These are phyloP conservation scores for Sarocladium strictum DNA, from an alignment of 2,329 filamentous ascomycete species.

Conservation along the genomic window DNA sequence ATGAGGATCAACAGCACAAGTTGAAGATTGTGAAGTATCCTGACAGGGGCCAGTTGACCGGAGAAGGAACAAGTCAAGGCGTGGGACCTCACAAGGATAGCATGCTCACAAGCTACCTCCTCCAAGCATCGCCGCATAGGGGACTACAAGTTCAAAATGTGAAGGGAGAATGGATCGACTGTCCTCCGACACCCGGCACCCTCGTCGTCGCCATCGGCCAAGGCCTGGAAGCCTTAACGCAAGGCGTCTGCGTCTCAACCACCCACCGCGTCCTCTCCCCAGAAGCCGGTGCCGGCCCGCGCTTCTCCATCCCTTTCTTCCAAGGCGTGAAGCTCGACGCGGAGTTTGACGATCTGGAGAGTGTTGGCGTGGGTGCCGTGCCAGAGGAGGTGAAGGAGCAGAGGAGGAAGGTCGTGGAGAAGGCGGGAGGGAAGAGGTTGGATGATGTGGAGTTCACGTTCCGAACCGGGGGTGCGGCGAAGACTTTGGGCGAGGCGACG, in stretches of 20 bases:
- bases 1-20: conserved; percentile 71
- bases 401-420: conserved; percentile 51
- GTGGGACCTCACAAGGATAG: conserved; percentile 81
- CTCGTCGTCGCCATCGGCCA: conserved; percentile 85
- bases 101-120: conserved; percentile 75
- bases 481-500: conserved; percentile 74
- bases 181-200: conserved; percentile 67
- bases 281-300: conserved; percentile 58
- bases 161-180: conserved; percentile 74
- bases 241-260: conserved; percentile 74
- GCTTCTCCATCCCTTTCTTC: conserved; percentile 82
- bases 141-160: conserved; percentile 82
- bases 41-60: conserved; percentile 53
- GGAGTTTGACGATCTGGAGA: conserved; percentile 70
- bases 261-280: conserved; percentile 81
- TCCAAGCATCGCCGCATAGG: conserved; percentile 70
- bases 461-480: conserved; percentile 58
- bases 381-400: conserved; percentile 59
- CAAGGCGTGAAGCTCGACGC: conserved; percentile 78
- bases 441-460: conserved; percentile 89
- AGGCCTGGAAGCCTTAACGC: conserved; percentile 78
- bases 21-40: conserved; percentile 87
- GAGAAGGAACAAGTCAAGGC: conserved; percentile 43
- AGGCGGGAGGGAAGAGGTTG: conserved; percentile 45
- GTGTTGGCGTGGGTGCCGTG: conserved; percentile 47